Evolutionary conservation across 1,284 basidiomycete species (phyloP).

Genomic region (Marasmius fiardii): DNA sequence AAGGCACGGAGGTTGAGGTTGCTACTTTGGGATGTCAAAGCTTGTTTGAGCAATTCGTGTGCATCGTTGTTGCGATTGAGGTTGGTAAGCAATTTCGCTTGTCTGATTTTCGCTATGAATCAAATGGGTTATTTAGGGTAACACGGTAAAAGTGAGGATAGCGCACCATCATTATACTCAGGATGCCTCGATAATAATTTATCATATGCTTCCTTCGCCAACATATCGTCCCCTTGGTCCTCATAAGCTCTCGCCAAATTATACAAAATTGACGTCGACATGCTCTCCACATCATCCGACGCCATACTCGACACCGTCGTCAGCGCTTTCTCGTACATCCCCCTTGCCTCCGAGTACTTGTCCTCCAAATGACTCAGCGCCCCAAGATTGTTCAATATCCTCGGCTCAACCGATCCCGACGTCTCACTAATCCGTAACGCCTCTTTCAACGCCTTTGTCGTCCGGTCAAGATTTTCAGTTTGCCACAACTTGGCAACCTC

Average conservation of each 20-base stretch:
- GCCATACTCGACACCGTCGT: slow-evolving; percentile 49
- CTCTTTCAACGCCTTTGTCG: slow-evolving; percentile 69
- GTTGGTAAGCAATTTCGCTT: slow-evolving; percentile 73
- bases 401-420: slow-evolving; percentile 50
- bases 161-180: slow-evolving; percentile 90
- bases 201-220: slow-evolving; percentile 82
- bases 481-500: slow-evolving; percentile 90
- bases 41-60: slow-evolving; percentile 85
- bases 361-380: slow-evolving; percentile 74
- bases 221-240: slow-evolving; percentile 65
- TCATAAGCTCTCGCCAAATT: slow-evolving; percentile 90
- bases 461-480: slow-evolving; percentile 72
- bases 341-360: slow-evolving; percentile 51
- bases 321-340: slow-evolving; percentile 67
- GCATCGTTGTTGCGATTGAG: slow-evolving; percentile 75
- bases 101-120: slow-evolving; percentile 79
- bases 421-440: slow-evolving; percentile 62
- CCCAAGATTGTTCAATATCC: slow-evolving; percentile 83
- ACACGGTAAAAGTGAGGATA: background rate
- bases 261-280: slow-evolving; percentile 82
- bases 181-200: slow-evolving; percentile 84
- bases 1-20: slow-evolving; percentile 83
- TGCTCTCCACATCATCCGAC: slow-evolving; percentile 54
- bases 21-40: slow-evolving; percentile 63
- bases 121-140: slow-evolving; percentile 5